Base-by-base conservation (phyloP, 2,329 filamentous ascomycete species). In the Rhynchosporium agropyri region DNA sequence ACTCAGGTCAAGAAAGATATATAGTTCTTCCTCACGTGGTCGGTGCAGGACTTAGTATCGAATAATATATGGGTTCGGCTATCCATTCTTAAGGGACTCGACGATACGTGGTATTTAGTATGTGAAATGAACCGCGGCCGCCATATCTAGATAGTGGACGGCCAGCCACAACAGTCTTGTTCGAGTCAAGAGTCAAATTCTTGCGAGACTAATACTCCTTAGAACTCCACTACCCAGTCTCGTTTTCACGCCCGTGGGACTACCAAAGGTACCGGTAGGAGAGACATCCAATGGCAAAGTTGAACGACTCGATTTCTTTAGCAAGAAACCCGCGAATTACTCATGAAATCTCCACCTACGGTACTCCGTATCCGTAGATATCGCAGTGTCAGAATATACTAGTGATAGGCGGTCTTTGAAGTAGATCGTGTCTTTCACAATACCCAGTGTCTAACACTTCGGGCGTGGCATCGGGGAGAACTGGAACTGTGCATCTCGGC, bases 81-180 rank as follows among this genome's bases (percentile, higher is more conserved):
- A 20, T 20, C 20, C 20, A 20, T 20, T 20, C 20, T 20, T 20
- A 20, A 20, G 20, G 20, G 6, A 36, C 9, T 2, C 33, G 33
- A 36, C 33, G 33, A 36, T 36, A 2, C 33, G 33, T 36, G 40
- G 40, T 13, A 4, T 7, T n/a, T 4, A 7, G 8, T 40, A 26
- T 42, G 33, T 20, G 36, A 15, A 33, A 9, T 28, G 51, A 40
- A 42, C 28, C n/a, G 26, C 33, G 51, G 51, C 51, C 33, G 12
- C 51, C 51, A 33, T 54, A 40, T 10, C 51, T 54, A 54, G 51
- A 20, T 2, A 38, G 2, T 13, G 36, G 51, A 54, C 51, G 36
- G 51, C 51, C 51, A 54, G 51, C 51, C 51, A 54, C 51, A 26
- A 54, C 38, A 54, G 51, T 7, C 50, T 53, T 15, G 36, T 53